Base-by-base conservation (phyloP, 129 eudicot species). In the Tanacetum coccineum region DNA sequence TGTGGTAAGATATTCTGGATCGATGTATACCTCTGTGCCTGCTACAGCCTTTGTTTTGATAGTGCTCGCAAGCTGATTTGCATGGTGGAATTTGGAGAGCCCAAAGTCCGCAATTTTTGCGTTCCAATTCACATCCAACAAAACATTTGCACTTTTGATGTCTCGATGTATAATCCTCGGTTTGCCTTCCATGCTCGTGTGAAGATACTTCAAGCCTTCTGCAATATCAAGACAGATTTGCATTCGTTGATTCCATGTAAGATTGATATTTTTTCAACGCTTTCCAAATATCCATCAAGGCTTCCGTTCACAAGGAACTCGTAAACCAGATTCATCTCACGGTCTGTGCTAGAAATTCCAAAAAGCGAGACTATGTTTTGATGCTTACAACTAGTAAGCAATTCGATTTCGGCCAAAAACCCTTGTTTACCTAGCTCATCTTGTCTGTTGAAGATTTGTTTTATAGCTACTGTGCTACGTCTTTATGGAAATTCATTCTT, bases 71-170 rank as follows among this genome's bases (percentile, higher is more conserved):
- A 0, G 19, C 21, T 20, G 25, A 62, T 19, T 19, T 0, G 19
- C 14, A 13, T 18, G 55, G 68, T 21, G 32, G 12, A 64, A 45
- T 64, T 13, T 64, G 40, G 68, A 64, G 68, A 64, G 55, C 18
- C 68, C 68, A 42, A 64, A 64, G 52, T 64, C 68, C 11, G 68
- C 68, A 12, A 64, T 18, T 36, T 64, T 64, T 13, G 68, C 68
- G 3, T 21, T 44, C 54, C 54, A 46, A 2, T 64, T 64, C 40
- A 20, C 68, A 22, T 20, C 68, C 32, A 64, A 64, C 68, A 64
- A 46, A 45, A 64, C 9, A 18, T 64, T 64, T 3, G 51, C 53
- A 13, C 67, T 62, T 15, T 62, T 62, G 1, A 62, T 4, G 4
- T 62, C 67, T 42, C 54, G 55, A 12, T 64, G 68, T 45, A 64